These are phyloP conservation scores for Ceratocystis huliohia DNA, from an alignment of 2,329 filamentous ascomycete genomes.

Conservation along the genomic window DNA sequence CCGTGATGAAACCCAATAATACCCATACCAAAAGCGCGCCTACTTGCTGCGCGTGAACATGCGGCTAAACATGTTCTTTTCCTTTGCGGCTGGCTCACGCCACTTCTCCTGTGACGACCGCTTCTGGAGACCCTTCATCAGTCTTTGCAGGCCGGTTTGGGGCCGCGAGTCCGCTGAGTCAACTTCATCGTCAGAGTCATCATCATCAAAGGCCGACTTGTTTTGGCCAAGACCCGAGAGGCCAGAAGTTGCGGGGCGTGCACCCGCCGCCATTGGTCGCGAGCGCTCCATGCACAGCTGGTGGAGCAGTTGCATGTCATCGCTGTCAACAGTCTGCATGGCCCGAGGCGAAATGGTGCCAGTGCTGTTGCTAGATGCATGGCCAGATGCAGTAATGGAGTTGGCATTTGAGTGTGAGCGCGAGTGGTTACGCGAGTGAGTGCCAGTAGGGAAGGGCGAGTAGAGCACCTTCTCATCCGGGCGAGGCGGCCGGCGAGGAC, in stretches of 20 bases:
- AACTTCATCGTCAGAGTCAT: slow-evolving; percentile 16
- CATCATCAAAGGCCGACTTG: slow-evolving; percentile 18
- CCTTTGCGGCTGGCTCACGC: slow-evolving; percentile 14
- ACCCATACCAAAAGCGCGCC: neutral
- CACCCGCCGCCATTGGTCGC: neutral
- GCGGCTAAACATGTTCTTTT: slow-evolving; percentile 21
- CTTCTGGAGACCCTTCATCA: slow-evolving; percentile 21
- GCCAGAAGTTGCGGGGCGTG: neutral
- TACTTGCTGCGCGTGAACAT: slow-evolving; percentile 22
- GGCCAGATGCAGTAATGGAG: neutral
- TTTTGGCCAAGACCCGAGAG: slow-evolving; percentile 11
- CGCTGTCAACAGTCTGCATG: slow-evolving; percentile 10
- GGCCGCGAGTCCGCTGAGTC: neutral
- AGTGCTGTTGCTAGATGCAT: neutral
- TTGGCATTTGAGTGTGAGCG: slow-evolving; percentile 10
- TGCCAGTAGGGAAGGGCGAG: slow-evolving; percentile 15
- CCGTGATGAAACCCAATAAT: neutral
- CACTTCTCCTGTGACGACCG: slow-evolving; percentile 19
- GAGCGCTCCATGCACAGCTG: slow-evolving; percentile 16
- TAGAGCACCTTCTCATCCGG: slow-evolving; percentile 16
- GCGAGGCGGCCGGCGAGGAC: slow-evolving; percentile 14
- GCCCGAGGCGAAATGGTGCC: slow-evolving; percentile 1
- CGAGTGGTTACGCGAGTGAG: slow-evolving; percentile 12
- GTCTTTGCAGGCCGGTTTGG: slow-evolving; percentile 13
- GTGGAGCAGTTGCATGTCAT: slow-evolving; percentile 18